Conservation (phyloP, 75 land plant species). For the Chamaecyparis obtusa region DNA sequence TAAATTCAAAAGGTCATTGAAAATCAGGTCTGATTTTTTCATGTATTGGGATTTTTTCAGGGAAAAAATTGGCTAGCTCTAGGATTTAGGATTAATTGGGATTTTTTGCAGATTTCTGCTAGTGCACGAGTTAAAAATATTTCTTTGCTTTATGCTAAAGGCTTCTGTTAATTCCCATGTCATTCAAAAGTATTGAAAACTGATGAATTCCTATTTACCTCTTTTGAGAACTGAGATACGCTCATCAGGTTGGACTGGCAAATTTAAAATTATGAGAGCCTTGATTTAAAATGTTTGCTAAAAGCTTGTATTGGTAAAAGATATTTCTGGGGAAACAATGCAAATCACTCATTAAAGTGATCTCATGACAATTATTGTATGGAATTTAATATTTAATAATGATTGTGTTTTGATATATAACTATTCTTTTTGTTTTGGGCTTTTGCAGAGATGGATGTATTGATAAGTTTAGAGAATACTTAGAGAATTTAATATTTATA, state of each 20-base stretch:
- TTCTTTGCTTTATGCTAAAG: neutral
- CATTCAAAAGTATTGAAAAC: neutral
- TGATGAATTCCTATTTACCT: neutral
- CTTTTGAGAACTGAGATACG: neutral
- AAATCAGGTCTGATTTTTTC: no score
- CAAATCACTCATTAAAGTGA: neutral
- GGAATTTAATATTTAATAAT: neutral
- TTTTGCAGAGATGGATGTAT: slow-evolving; percentile 78
- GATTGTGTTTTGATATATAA: neutral
- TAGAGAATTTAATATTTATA: neutral
- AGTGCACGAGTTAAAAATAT: neutral
- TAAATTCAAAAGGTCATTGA: no score
- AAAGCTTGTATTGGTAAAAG: neutral
- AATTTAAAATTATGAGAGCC: neutral
- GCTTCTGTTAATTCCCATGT: neutral
- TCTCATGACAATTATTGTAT: neutral
- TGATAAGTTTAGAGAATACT: slow-evolving; percentile 42
- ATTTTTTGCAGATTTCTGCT: no score
- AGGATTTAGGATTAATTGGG: no score
- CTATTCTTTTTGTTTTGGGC: slow-evolving; percentile 7
- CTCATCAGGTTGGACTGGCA: neutral
- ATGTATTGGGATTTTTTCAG: no score
- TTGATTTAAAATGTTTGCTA: neutral
- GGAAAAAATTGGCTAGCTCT: no score
- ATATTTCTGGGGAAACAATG: neutral